Percentiles rank a stretch among this genome's conserved stretches.
Evolutionary conservation across 2,329 filamentous ascomycete genomes (phyloP).

Genomic region (Scedosporium minutisporum): DNA sequence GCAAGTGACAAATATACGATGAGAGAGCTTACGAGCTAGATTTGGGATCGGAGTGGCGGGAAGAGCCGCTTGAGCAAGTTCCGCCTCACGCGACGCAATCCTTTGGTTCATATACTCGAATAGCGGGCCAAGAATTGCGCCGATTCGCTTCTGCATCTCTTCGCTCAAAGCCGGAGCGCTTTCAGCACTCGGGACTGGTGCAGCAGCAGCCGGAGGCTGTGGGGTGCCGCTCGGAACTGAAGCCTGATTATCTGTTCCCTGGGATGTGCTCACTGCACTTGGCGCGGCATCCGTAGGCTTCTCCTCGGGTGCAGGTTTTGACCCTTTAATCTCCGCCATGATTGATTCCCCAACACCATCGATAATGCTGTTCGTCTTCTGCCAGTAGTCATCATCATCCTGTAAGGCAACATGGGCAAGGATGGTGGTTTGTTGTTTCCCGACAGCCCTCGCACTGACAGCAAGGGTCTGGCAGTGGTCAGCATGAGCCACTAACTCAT

Average conservation of each 20-base stretch:
- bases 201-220: background rate
- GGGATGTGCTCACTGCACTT: background rate
- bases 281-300: background rate
- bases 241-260: background rate
- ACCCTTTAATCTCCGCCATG: background rate
- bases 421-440: background rate
- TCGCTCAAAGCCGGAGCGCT: background rate
- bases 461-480: constrained; percentile 19
- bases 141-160: background rate
- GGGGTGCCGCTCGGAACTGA: background rate
- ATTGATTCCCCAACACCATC: background rate
- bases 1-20: background rate
- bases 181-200: background rate
- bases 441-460: background rate
- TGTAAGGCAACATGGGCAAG: background rate
- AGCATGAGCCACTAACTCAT: constrained; percentile 20
- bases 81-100: background rate
- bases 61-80: constrained; percentile 1
- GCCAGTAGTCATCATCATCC: constrained; percentile 7
- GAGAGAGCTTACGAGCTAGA: background rate
- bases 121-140: background rate
- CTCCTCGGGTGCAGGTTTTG: background rate
- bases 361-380: constrained; percentile 2
- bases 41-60: background rate
- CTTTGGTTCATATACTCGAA: constrained; percentile 2